Percentiles rank a stretch among this genome's conserved stretches.
Conservation (phyloP, 2,329 filamentous ascomycete genomes). For the Thelonectria blattea region DNA sequence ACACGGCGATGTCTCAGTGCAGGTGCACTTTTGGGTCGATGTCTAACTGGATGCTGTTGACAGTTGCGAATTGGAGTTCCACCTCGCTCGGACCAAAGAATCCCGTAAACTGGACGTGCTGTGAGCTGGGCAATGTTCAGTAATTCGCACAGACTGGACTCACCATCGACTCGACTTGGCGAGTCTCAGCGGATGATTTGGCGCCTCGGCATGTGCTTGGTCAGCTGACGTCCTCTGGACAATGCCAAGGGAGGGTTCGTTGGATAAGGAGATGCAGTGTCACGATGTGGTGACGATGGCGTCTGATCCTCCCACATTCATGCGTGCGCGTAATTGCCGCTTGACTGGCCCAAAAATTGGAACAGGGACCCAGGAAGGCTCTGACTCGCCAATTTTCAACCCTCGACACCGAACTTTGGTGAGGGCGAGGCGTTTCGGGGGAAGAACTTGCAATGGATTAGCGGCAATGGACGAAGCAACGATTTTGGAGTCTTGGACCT, state of each 20-base stretch:
- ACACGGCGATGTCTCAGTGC: constrained; percentile 11
- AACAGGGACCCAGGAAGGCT: constrained; percentile 1
- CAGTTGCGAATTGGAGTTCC: constrained; percentile 3
- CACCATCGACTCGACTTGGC: not conserved
- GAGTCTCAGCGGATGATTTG: not conserved
- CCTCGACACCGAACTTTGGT: constrained; percentile 11
- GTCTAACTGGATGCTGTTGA: constrained; percentile 1
- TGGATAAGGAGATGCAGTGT: not conserved
- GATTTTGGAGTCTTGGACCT: not conserved
- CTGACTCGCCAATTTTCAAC: constrained; percentile 2
- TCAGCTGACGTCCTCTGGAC: not conserved
- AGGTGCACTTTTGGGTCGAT: constrained; percentile 2
- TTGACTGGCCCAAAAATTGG: not conserved
- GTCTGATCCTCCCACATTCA: not conserved
- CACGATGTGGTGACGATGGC: constrained; percentile 7
- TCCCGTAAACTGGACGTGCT: too few relatives aligned
- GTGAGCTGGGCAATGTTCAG: not conserved
- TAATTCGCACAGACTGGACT: not conserved
- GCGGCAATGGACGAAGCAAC: not conserved
- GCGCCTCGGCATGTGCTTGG: not conserved
- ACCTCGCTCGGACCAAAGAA: constrained; percentile 1
- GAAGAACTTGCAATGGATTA: constrained; percentile 5
- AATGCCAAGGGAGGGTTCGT: not conserved
- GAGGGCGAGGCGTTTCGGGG: constrained; percentile 1
- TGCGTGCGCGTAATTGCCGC: not conserved